Conservation (phyloP, 1,284 basidiomycete genomes). For the Ustilago esculenta region DNA sequence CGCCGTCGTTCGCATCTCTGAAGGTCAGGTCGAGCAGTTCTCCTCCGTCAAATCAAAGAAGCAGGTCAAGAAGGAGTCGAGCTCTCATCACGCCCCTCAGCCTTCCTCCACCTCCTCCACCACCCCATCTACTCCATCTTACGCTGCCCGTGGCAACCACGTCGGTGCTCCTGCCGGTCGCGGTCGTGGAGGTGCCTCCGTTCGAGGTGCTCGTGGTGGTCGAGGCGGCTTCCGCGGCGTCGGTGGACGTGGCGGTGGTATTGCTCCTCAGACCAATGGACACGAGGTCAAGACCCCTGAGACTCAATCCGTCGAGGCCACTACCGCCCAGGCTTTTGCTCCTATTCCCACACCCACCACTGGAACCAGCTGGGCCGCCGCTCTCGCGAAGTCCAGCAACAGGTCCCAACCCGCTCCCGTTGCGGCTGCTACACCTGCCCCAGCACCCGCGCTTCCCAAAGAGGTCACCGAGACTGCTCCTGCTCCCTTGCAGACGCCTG, state of each 20-base stretch:
- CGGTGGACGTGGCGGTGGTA: slow-evolving; percentile 52
- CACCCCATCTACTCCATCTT: slow-evolving; percentile 20
- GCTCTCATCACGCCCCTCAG: slow-evolving; percentile 18
- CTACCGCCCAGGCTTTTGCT: slow-evolving; percentile 41
- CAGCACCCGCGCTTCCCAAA: slow-evolving; percentile 33
- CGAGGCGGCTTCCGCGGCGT: slow-evolving; percentile 56
- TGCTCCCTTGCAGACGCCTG: slow-evolving; percentile 15
- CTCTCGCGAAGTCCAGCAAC: slow-evolving; percentile 41
- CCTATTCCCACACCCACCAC: slow-evolving; percentile 45
- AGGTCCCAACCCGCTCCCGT: slow-evolving; percentile 35
- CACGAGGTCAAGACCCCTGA: slow-evolving; percentile 48
- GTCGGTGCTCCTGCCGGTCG: slow-evolving; percentile 42
- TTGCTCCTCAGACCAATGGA: slow-evolving; percentile 54
- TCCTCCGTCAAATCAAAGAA: slow-evolving; percentile 86
- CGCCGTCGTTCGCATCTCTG: slow-evolving; percentile 79
- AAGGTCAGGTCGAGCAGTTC: slow-evolving; percentile 85
- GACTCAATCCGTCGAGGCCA: slow-evolving; percentile 28
- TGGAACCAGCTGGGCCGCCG: slow-evolving; percentile 57
- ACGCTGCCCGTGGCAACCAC: slow-evolving; percentile 42
- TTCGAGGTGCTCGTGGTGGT: slow-evolving; percentile 57
- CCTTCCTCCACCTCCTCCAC: slow-evolving; percentile 16
- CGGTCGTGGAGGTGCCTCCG: slow-evolving; percentile 49
- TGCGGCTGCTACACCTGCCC: slow-evolving; percentile 29
- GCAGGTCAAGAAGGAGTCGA: slow-evolving; percentile 64
- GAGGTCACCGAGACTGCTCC: slow-evolving; percentile 23